Conservation (phyloP, 2,329 filamentous ascomycete genomes). For the Scytalidium lignicola region DNA sequence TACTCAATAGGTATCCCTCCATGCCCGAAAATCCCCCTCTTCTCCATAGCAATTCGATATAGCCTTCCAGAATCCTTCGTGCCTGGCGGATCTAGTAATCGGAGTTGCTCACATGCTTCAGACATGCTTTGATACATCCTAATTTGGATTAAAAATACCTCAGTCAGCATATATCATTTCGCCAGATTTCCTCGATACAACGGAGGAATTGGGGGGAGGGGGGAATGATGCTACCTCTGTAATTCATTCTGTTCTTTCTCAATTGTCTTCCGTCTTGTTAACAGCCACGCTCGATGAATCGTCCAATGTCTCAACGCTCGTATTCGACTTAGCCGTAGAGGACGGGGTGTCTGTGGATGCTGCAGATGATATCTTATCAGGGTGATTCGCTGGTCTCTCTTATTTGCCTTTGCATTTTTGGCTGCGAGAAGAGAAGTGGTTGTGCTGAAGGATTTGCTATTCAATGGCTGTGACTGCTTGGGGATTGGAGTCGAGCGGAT, state of each 20-base stretch:
- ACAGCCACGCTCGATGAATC: slow-evolving; percentile 91
- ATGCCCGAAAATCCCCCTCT: slow-evolving; percentile 73
- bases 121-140: slow-evolving; percentile 74
- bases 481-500: slow-evolving; percentile 1
- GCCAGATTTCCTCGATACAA: no score
- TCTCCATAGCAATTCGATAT: slow-evolving; percentile 85
- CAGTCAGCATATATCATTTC: no score
- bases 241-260: slow-evolving; percentile 63
- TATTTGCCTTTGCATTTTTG: slow-evolving; percentile 8
- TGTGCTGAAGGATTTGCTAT: slow-evolving; percentile 15
- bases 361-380: slow-evolving; percentile 66
- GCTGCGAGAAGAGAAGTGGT: slow-evolving; percentile 7
- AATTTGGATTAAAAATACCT: not conserved
- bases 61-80: slow-evolving; percentile 62
- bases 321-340: slow-evolving; percentile 83
- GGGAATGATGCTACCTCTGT: slow-evolving; percentile 64
- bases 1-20: slow-evolving; percentile 87
- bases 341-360: slow-evolving; percentile 64
- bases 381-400: slow-evolving; percentile 31
- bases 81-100: slow-evolving; percentile 52
- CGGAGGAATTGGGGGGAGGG: slow-evolving; percentile 2
- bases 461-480: slow-evolving; percentile 1
- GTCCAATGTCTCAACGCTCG: slow-evolving; percentile 95
- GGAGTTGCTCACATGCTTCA: slow-evolving; percentile 79
- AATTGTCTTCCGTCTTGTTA: slow-evolving; percentile 68